phyloP scores from a whole-genome alignment of 2,329 filamentous ascomycete species.

The Karstenula rhodostoma region DNA sequence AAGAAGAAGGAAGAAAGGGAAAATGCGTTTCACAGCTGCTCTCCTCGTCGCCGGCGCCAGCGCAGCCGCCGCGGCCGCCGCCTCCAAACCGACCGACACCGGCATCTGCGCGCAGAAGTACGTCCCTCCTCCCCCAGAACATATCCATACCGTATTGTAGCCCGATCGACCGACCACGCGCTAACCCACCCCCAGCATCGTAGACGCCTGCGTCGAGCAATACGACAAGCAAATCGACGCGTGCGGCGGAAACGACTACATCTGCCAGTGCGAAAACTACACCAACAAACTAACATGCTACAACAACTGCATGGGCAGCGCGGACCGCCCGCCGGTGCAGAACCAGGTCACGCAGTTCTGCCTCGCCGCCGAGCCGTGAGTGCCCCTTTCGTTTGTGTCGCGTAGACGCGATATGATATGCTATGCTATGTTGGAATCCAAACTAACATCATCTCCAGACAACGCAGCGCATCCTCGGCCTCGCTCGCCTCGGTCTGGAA shows the following conservation, averaged over 20 bases:
- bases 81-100: slow-evolving; percentile 27
- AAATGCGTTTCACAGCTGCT: slow-evolving; percentile 45
- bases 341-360: slow-evolving; percentile 51
- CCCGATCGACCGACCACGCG: no score
- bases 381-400: slow-evolving; percentile 19
- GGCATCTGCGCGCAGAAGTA: slow-evolving; percentile 51
- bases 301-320: slow-evolving; percentile 67
- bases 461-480: neutral
- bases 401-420: no score
- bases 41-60: slow-evolving; percentile 43
- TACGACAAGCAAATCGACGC: slow-evolving; percentile 52
- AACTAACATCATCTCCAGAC: no score
- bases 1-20: slow-evolving; percentile 18
- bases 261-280: slow-evolving; percentile 67
- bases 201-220: slow-evolving; percentile 57
- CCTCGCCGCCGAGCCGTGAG: slow-evolving; percentile 53
- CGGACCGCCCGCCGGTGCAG: slow-evolving; percentile 42
- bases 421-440: no score
- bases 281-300: slow-evolving; percentile 66
- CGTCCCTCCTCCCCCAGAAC: slow-evolving; percentile 15
- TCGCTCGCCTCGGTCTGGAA: neutral
- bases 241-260: slow-evolving; percentile 60
- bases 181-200: slow-evolving; percentile 52
- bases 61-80: slow-evolving; percentile 51
- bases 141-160: no score